Evolutionary conservation across 1,284 basidiomycete genomes (phyloP), one percentile per base, ranked within the genome.

Genomic region (Agaricales sp.): DNA sequence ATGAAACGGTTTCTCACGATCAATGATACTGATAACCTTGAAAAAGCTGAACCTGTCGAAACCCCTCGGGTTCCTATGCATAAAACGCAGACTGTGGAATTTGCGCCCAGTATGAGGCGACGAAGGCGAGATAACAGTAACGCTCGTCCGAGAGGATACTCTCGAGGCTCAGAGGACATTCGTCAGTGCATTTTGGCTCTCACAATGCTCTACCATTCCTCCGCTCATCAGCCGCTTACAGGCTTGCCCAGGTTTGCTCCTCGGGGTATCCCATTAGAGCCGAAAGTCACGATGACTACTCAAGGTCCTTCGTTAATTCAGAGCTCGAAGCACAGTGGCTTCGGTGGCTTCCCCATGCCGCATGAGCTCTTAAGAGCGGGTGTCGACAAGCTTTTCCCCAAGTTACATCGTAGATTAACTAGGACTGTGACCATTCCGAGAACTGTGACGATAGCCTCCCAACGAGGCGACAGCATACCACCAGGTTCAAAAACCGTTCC

Each of bases 311-410:
- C 20, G 49, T 57, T 49, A 25, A 47, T 25, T 63, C 58, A 43
- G 51, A 47, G 24, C 53, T 54, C 65, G 44, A 72, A 70, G 54
- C 63, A 73, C 53, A 65, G 66, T 43, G 77, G 65, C 3, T 92
- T 90, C 57, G 93, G 93, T 43, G 93, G 92, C 0, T 98, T 96
- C 64, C 92, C 93, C 0, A 89, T 85, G 58, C 90, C 91, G 0
- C 68, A 81, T 53, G 67, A 77, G 48, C 62, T 93, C 18, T 52
- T 80, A 2, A 67, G 67, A 2, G 62, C 61, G 3, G 55, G 80
- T 0, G 63, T 86, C 22, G 58, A 67, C 13, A 67, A 63, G 38
- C 58, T 83, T 45, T 82, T 87, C 50, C 90, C 88, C 0, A 58
- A 69, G 1, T 50, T 81, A 12, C 64, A 75, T 24, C 67, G 67